Evolutionary conservation across 306 rosid genomes (phyloP).

Genomic region (Cicer arietinum): DNA sequence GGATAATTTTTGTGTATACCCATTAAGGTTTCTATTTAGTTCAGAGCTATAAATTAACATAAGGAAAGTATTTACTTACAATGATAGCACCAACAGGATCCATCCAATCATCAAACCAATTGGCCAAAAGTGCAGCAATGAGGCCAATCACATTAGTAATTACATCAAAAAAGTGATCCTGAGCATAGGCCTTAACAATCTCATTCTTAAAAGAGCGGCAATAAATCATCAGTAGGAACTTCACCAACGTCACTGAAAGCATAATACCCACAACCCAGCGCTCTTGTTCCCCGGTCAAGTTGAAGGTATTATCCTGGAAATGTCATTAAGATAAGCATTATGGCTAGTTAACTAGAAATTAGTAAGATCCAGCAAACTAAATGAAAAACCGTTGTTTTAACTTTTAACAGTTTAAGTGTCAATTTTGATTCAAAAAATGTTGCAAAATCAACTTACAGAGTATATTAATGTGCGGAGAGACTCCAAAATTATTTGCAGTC

Average conservation of each 20-base stretch:
- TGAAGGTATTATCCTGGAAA: conserved; percentile 65
- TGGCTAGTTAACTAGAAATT: neutral
- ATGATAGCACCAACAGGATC: conserved; percentile 97
- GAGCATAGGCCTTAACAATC: conserved; percentile 95
- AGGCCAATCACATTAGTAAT: conserved; percentile 94
- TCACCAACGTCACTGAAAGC: conserved; percentile 90
- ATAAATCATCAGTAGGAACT: conserved; percentile 72
- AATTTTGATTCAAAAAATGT: conserved; percentile 18
- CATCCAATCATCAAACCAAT: conserved; percentile 83
- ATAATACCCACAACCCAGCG: conserved; percentile 92
- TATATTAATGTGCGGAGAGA: conserved; percentile 71
- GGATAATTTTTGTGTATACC: neutral
- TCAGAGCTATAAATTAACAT: neutral
- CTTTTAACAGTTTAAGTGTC: neutral
- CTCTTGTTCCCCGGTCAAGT: conserved; percentile 78
- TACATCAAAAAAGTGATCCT: conserved; percentile 97
- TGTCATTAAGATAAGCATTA: conserved; percentile 23
- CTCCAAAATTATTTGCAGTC: conserved; percentile 97
- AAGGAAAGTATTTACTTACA: conserved; percentile 60
- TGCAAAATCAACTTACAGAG: conserved; percentile 59
- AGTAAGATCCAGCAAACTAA: conserved; percentile 9
- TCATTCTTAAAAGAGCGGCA: conserved; percentile 89
- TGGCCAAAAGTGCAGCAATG: conserved; percentile 89
- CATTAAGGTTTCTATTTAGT: neutral
- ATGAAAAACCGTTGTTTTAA: neutral